These are phyloP conservation scores for Mycocentrospora acerina DNA, from an alignment of 2,329 filamentous ascomycete genomes.

Conservation along the genomic window DNA sequence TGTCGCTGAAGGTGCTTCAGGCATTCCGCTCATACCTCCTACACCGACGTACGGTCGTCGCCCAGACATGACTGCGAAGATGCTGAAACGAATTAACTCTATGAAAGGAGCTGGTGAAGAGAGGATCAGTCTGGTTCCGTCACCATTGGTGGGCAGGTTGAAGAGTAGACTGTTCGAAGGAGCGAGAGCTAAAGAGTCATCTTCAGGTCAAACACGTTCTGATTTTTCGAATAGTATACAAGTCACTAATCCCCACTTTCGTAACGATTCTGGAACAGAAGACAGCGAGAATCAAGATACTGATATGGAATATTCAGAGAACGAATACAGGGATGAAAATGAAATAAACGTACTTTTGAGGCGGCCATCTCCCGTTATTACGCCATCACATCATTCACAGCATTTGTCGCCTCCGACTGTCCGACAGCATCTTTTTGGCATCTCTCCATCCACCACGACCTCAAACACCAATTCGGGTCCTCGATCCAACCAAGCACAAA, in stretches of 20 bases:
- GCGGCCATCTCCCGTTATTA: no score
- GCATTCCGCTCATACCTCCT: slow-evolving; percentile 28
- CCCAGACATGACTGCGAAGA: slow-evolving; percentile 7
- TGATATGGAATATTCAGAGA: slow-evolving; percentile 3
- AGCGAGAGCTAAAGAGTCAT: slow-evolving; percentile 4
- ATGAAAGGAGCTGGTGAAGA: slow-evolving; percentile 2
- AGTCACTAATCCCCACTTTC: not conserved
- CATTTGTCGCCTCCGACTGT: slow-evolving; percentile 1
- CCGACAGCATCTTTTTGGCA: no score
- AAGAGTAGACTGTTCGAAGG: slow-evolving; percentile 22
- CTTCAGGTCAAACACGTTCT: no score
- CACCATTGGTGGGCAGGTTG: slow-evolving; percentile 18
- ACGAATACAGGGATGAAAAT: no score
- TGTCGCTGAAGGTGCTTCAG: slow-evolving; percentile 9
- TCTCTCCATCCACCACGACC: not conserved
- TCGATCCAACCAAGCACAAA: not conserved
- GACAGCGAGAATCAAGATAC: slow-evolving; percentile 5
- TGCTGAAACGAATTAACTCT: slow-evolving; percentile 10
- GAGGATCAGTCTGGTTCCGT: slow-evolving; percentile 19
- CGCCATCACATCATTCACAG: not conserved
- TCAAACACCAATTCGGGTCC: not conserved
- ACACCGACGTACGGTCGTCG: slow-evolving; percentile 13
- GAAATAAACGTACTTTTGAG: no score
- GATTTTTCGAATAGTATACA: no score
- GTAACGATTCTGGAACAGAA: not conserved